phyloP scores from a whole-genome alignment of 768 basidiomycete genomes.

The Lactarius indigo region DNA sequence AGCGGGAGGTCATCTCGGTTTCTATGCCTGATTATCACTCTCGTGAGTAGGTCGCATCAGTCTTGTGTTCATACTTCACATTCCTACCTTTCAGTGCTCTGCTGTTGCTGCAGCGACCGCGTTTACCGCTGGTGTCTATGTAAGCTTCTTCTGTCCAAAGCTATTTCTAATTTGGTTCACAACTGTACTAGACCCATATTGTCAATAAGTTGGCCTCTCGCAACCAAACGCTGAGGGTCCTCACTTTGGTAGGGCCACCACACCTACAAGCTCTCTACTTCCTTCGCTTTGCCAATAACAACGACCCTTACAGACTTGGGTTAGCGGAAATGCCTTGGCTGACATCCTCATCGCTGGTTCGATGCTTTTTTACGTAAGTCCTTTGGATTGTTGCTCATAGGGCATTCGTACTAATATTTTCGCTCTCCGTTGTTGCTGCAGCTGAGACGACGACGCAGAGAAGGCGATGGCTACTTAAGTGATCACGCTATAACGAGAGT shows the following conservation, averaged over 20 bases:
- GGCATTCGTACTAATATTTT: background rate
- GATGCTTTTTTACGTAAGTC: constrained; percentile 2
- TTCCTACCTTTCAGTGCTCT: background rate
- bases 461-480: background rate
- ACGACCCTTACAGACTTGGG: constrained; percentile 6
- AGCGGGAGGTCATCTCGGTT: background rate
- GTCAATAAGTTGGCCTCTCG: background rate
- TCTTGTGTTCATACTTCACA: background rate
- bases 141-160: background rate
- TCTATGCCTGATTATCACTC: background rate
- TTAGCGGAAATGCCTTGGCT: constrained; percentile 4
- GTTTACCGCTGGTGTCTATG: background rate
- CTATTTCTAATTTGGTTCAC: background rate
- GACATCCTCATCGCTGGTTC: constrained; percentile 10
- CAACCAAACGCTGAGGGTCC: background rate
- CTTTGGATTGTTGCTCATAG: background rate
- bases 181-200: background rate
- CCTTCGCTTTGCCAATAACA: background rate
- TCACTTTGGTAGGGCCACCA: background rate
- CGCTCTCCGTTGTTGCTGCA: background rate
- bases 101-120: background rate
- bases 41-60: background rate
- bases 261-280: background rate
- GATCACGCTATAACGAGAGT: background rate
- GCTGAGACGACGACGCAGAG: background rate